Evolutionary conservation across 2,329 filamentous ascomycete genomes (phyloP), one percentile per base, ranked within the genome.

Genomic region (Xylariaceae sp.): DNA sequence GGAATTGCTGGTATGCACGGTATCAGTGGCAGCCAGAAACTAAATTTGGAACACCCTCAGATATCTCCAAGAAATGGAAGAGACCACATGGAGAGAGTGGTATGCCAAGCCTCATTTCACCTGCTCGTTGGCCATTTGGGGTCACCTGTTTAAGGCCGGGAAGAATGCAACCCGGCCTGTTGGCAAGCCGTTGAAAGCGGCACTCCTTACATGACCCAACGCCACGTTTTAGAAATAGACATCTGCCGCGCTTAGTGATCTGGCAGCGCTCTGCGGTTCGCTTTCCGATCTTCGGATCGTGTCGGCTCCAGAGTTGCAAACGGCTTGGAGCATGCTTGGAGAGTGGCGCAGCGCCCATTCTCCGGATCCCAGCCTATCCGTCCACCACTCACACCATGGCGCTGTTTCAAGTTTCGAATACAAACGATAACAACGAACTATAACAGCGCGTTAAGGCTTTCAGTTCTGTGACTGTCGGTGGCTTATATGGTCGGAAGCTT

Each of bases 261-360:
- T 47, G 40, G 42, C 1, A 5, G 4, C 6, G 48, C 18, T 5
- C 7, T 22, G 33, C 34, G 38, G 53, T 55, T 55, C 33, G 53
- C 42, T 31, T 44, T 17, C 42, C 48, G 53, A 28, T 47, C 48
- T 36, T 17, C 46, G 49, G 49, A 49, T 42, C 22, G 31, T 22
- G 44, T n/a, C 41, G 40, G 48, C 45, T 51, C 36, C 50, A 48
- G 31, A 31, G 31, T 34, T 18, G 12, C 14, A 40, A 7, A 39
- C 36, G 36, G 13, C 36, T 39, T 39, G 16, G 36, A 39, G 36
- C 22, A 39, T 39, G 17, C 46, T 18, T 49, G 33, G 22, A 31
- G 18, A 31, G 51, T 42, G 53, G 53, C 53, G 53, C 49, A 55
- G 53, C n/a, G n/a, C n/a, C n/a, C n/a, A n/a, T n/a, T 45, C 31